A percentile compares a stretch with the other conserved stretches of the same genome.
Evolutionary conservation across 495 filamentous ascomycete species (phyloP).

Genomic region (Neurospora sp.): DNA sequence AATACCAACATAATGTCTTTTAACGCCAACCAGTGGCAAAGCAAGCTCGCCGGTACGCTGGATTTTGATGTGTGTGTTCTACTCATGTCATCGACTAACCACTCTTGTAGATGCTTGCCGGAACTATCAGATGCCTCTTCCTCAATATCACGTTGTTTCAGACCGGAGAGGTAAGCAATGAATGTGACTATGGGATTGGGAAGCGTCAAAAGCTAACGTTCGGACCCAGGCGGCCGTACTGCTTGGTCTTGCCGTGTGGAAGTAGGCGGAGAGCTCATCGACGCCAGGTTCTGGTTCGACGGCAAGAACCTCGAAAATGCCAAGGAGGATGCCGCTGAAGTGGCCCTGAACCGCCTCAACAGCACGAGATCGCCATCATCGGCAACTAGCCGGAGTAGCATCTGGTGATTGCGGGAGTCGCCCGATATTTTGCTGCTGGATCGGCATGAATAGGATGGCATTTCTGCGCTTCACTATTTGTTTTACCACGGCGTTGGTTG

Average conservation of each 20-base stretch:
- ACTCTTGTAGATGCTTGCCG: slow-evolving; percentile 48
- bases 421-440: neutral
- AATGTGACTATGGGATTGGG: neutral
- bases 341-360: slow-evolving; percentile 47
- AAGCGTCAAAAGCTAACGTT: neutral
- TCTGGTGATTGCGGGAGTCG: neutral
- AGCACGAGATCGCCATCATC: slow-evolving; percentile 11
- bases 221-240: slow-evolving; percentile 64
- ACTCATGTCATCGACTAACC: neutral
- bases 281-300: slow-evolving; percentile 85
- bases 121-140: slow-evolving; percentile 41
- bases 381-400: slow-evolving; percentile 13
- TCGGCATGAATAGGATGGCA: neutral
- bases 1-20: slow-evolving; percentile 11
- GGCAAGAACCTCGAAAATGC: slow-evolving; percentile 79
- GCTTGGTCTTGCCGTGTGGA: slow-evolving; percentile 75
- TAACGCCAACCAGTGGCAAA: slow-evolving; percentile 14
- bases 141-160: slow-evolving; percentile 62
- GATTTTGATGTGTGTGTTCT: neutral
- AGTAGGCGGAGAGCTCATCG: slow-evolving; percentile 43
- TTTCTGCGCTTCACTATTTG: neutral
- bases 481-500: neutral
- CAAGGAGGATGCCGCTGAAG: slow-evolving; percentile 80
- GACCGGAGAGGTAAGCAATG: slow-evolving; percentile 61
- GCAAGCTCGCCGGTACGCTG: slow-evolving; percentile 18